These are phyloP conservation scores for Leccinum pachyderme DNA, from an alignment of 1,284 basidiomycete genomes.

Conservation along the genomic window DNA sequence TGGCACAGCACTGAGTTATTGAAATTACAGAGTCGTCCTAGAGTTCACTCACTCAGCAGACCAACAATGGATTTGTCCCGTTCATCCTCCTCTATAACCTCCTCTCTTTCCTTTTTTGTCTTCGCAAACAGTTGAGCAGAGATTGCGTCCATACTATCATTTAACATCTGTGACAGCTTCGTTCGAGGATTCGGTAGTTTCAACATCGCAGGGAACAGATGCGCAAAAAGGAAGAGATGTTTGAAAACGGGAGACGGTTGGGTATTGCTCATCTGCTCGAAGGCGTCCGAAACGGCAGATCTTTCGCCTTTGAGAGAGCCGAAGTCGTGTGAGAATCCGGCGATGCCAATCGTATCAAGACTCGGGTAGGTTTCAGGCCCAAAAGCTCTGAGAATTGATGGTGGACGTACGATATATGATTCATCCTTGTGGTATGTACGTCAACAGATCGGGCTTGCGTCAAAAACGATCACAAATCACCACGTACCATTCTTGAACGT, in stretches of 20 bases:
- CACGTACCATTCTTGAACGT: conserved; percentile 55
- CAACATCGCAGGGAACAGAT: conserved; percentile 43
- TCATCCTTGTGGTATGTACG: conserved; percentile 34
- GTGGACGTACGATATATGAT: conserved; percentile 24
- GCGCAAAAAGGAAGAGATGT: conserved; percentile 42
- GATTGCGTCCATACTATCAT: conserved; percentile 41
- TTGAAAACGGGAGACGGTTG: conserved; percentile 30
- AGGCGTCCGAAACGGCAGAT: conserved; percentile 42
- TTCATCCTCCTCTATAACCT: conserved; percentile 21
- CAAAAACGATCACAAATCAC: background rate
- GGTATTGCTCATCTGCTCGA: conserved; percentile 41
- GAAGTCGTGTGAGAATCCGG: conserved; percentile 61
- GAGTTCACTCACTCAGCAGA: conserved; percentile 42
- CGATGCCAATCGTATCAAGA: conserved; percentile 57
- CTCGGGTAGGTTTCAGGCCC: conserved; percentile 26
- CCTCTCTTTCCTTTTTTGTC: conserved; percentile 41
- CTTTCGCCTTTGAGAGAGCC: conserved; percentile 48
- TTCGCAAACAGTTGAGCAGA: conserved; percentile 45
- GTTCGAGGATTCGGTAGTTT: conserved; percentile 43
- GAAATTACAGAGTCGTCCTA: background rate
- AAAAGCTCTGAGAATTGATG: background rate
- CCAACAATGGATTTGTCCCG: conserved; percentile 53
- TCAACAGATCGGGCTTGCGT: conserved; percentile 30
- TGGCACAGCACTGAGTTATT: conserved; percentile 20
- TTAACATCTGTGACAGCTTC: conserved; percentile 37